Base-by-base conservation (phyloP, 108 stramenopile species). In the Cyclotella baltica region DNA sequence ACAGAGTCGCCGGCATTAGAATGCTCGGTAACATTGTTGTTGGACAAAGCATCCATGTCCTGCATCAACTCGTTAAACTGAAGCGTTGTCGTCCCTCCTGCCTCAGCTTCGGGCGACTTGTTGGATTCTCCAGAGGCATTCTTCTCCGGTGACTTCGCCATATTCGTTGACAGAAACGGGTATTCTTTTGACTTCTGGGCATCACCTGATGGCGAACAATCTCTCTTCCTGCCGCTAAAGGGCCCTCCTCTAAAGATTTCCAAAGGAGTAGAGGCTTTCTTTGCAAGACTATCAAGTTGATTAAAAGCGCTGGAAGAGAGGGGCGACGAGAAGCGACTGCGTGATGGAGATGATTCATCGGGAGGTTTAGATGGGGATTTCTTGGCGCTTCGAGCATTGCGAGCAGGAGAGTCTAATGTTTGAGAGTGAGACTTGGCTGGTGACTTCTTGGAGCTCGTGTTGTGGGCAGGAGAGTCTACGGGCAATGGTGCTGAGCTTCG, bases 381-480 rank as follows among this genome's bases (percentile, higher is more conserved):
- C n/a, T n/a, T n/a, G n/a, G n/a, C n/a, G n/a, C n/a, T n/a, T n/a
- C n/a, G n/a, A n/a, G n/a, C n/a, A n/a, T n/a, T n/a, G n/a, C n/a
- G n/a, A n/a, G n/a, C n/a, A n/a, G n/a, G n/a, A n/a, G n/a, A n/a
- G n/a, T n/a, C n/a, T n/a, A n/a, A n/a, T n/a, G n/a, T n/a, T n/a
- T n/a, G n/a, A n/a, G n/a, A n/a, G n/a, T n/a, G n/a, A n/a, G n/a
- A n/a, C n/a, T n/a, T n/a, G n/a, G n/a, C n/a, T n/a, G n/a, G n/a
- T n/a, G n/a, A n/a, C n/a, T n/a, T n/a, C n/a, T n/a, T n/a, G n/a
- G n/a, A n/a, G n/a, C n/a, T 40, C 18, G 53, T 48, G 35, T 57
- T 75, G 56, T 66, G 76, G 59, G 37, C 70, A 51, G 53, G 77
- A 85, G 83, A 86, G 59, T 63, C 78, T 50, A 46, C 76, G 10